Percentiles rank a stretch among this genome's conserved stretches.
phyloP scores from a whole-genome alignment of 108 stramenopile genomes.

The Hondaea fermentalgiana region DNA sequence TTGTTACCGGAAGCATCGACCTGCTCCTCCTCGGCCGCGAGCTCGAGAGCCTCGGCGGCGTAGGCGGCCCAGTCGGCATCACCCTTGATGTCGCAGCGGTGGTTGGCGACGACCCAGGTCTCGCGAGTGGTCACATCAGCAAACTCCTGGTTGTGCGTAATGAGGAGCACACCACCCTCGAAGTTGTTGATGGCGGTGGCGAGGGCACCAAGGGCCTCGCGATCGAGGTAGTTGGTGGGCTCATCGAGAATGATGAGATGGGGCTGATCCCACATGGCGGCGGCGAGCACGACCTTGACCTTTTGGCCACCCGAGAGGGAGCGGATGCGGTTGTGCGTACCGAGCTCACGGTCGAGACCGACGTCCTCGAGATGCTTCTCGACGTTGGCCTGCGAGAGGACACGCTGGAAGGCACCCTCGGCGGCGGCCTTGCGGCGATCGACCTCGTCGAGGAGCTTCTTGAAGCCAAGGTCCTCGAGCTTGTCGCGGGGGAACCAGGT shows the following conservation, averaged over 20 bases:
- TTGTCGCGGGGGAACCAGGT: conserved; percentile 71
- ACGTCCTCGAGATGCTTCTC: conserved; percentile 94
- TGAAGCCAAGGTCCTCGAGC: conserved; percentile 74
- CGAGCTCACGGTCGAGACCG: conserved; percentile 91
- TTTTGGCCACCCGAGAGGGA: conserved; percentile 97
- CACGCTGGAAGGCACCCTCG: conserved; percentile 80
- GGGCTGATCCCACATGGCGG: conserved; percentile 98
- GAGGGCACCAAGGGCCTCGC: conserved; percentile 91
- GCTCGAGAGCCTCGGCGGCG: conserved; percentile 79
- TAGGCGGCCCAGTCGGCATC: conserved; percentile 84
- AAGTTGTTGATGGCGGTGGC: conserved; percentile 91
- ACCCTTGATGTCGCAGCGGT: conserved; percentile 91
- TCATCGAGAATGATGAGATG: conserved; percentile 97
- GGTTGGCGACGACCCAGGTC: conserved; percentile 97
- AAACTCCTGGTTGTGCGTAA: conserved; percentile 99
- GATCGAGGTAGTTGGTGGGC: conserved; percentile 98
- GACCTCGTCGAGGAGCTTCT: conserved; percentile 93
- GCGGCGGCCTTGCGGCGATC: conserved; percentile 93
- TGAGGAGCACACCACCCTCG: conserved; percentile 97
- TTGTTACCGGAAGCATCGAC: conserved; percentile 96
- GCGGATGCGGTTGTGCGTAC: conserved; percentile 95
- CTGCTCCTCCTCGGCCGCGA: conserved; percentile 76
- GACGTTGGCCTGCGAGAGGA: conserved; percentile 91
- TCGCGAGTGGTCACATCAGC: conserved; percentile 86
- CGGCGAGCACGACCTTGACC: conserved; percentile 98